Evolutionary conservation across 1,139 yeast species (phyloP), one percentile per base, ranked within the genome.

Genomic region (Spencermartinsiella ligniputridi): DNA sequence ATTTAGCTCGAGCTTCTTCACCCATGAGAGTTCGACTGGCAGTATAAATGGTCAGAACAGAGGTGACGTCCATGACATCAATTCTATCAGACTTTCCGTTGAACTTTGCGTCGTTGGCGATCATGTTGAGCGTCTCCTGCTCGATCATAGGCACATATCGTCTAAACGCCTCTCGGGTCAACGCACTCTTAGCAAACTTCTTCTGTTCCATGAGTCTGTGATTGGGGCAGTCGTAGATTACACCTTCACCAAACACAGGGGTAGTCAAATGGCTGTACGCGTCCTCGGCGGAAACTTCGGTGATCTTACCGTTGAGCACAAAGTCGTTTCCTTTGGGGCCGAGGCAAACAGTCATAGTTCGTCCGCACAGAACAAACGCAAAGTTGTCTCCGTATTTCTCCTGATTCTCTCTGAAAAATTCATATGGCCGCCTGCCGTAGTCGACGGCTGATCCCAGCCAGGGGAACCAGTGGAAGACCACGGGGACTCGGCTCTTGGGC

Each of bases 251-350:
- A 59, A 92, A 92, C 21, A 89, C 97, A 15, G 98, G 98, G 11
- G 97, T 92, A 25, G 98, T 92, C 67, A 92, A 76, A 64, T 90
- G 97, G 52, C 83, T 76, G 71, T 92, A 92, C 30, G 97, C 97
- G 41, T 84, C 97, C 66, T 92, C 97, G 44, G 98, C 98, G 49
- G 90, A 82, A 22, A 90, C 97, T 57, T 89, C 96, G 25, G 82
- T 78, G 45, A 86, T 75, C 68, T 86, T 90, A 39, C 96, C 89
- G 67, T 94, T 94, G 58, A 92, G 80, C 40, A 92, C 88, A 64
- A 92, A 90, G 66, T 92, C 98, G 66, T 94, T 97, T 53, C 98
- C 98, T 68, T 87, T 86, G 55, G 97, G 97, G 40, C 98, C 98
- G 58, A 92, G 72, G 64, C 88, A 89, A 46, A 92, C 98, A 8